Percentiles rank a stretch among this genome's conserved stretches.
Conservation (phyloP, 2,329 filamentous ascomycete genomes). For the Botrytis byssoidea region DNA sequence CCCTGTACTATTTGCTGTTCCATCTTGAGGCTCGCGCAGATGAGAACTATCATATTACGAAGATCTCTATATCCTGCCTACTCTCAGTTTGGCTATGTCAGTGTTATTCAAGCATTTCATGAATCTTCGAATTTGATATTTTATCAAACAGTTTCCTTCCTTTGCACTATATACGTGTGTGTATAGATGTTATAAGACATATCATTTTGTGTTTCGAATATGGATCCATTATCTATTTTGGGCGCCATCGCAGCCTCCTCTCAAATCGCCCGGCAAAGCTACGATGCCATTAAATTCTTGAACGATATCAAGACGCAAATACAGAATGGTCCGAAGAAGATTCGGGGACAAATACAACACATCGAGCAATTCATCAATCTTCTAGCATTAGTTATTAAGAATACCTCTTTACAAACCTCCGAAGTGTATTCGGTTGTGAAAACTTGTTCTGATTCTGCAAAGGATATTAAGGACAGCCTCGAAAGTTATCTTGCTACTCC, state of each 20-base stretch:
- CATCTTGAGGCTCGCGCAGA: not conserved
- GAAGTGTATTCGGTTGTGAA: not conserved
- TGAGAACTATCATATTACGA: not conserved
- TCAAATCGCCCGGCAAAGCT: slow-evolving; percentile 14
- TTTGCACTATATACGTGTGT: not conserved
- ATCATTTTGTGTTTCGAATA: not conserved
- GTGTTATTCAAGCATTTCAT: not conserved
- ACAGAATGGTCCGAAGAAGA: not conserved
- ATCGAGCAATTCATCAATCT: slow-evolving; percentile 15
- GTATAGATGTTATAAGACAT: not conserved
- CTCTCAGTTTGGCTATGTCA: not conserved
- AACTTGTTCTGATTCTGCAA: slow-evolving; percentile 1
- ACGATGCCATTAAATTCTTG: slow-evolving; percentile 1
- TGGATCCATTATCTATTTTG: slow-evolving; percentile 19
- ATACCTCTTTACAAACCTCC: slow-evolving; percentile 10
- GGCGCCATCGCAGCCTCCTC: slow-evolving; percentile 19
- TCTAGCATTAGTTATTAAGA: not conserved
- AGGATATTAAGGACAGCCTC: slow-evolving; percentile 1
- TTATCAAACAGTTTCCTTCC: not conserved
- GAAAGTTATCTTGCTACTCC: not conserved
- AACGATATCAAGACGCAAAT: slow-evolving; percentile 13
- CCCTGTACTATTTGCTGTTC: not conserved
- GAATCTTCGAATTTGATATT: not conserved
- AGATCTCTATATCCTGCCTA: no score
- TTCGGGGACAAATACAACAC: slow-evolving; percentile 7